Evolutionary conservation across 2,329 filamentous ascomycete species (phyloP).

Genomic region (Cladorrhinum sp.): DNA sequence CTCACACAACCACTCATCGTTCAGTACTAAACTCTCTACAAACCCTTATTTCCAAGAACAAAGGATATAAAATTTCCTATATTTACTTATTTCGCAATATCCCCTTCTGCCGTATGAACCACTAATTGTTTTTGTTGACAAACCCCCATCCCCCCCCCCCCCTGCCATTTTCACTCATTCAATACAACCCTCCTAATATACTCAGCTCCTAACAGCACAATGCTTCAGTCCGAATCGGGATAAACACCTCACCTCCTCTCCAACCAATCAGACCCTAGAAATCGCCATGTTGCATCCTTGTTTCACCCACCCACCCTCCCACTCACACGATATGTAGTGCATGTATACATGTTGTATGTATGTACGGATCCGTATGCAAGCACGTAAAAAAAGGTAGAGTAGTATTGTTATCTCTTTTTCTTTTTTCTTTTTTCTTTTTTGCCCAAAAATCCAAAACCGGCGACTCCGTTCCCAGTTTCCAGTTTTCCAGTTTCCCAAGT

Average conservation of each 20-base stretch:
- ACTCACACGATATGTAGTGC: neutral
- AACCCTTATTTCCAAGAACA: too few species aligned
- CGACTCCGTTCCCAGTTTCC: neutral
- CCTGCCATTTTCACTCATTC: too few species aligned
- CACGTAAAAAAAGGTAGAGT: neutral
- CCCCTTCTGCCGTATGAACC: too few species aligned
- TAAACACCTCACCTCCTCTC: neutral
- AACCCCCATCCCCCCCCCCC: too few species aligned
- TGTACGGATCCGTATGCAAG: neutral
- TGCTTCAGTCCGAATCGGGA: neutral
- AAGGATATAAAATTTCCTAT: too few species aligned
- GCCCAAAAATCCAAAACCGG: neutral
- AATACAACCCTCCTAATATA: neutral
- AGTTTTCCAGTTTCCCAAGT: too few species aligned
- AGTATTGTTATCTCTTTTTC: too few species aligned
- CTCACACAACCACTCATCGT: too few species aligned
- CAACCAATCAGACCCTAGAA: neutral
- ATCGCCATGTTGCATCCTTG: neutral
- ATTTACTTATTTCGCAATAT: too few species aligned
- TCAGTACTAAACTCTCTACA: too few species aligned
- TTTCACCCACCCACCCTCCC: neutral
- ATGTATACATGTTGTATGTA: neutral
- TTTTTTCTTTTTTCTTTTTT: too few species aligned
- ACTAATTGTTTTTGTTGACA: too few species aligned
- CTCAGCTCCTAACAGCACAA: neutral